Evolutionary conservation across 148 eudicot species (phyloP), one percentile per base, ranked within the genome.

Genomic region (Chenopodium formosanum): DNA sequence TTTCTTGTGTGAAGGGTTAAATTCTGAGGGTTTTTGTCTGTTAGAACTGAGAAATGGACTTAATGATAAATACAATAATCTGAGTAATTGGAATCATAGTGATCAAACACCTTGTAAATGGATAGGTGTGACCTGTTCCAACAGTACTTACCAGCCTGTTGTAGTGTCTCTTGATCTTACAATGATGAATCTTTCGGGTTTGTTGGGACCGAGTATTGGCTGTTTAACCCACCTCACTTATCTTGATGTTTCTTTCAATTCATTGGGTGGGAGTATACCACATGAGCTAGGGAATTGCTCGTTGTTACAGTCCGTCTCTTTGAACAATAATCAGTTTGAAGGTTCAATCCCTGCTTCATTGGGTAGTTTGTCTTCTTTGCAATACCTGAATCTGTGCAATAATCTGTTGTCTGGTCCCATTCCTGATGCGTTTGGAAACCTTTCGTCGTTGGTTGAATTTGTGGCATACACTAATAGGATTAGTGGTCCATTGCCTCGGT

Each of bases 71-170:
- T 82, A 47, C 73, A 88, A 88, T 76, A 0, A 82, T 78, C 86
- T 96, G 81, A 81, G 85, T 7, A 89, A 85, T 70, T 96, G 99
- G 98, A 84, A 89, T 78, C 75, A 87, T 53, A 75, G 58, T 77
- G 95, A 92, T 80, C 66, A 83, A 70, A 92, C 98, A 60, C 99
- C 99, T 8, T 96, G 99, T 84, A 69, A 74, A 75, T 96, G 99
- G 99, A 76, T 17, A 9, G 99, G 98, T 83, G 99, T 94, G 79
- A 85, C 66, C 77, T 96, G 99, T 86, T 83, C 91, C 19, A 70
- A 37, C 37, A 77, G 70, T 83, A 62, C 73, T 56, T 60, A 78
- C 76, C 34, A 46, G 71, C 89, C 80, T 9, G 83, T 87, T 20
- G 99, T 96, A 46, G 60, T n/a, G 69, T 88, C 92, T 70, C 89